A percentile compares a stretch with the other conserved stretches of the same genome.
Conservation (phyloP, 106 monocot species). For the Vanilla planifolia region DNA sequence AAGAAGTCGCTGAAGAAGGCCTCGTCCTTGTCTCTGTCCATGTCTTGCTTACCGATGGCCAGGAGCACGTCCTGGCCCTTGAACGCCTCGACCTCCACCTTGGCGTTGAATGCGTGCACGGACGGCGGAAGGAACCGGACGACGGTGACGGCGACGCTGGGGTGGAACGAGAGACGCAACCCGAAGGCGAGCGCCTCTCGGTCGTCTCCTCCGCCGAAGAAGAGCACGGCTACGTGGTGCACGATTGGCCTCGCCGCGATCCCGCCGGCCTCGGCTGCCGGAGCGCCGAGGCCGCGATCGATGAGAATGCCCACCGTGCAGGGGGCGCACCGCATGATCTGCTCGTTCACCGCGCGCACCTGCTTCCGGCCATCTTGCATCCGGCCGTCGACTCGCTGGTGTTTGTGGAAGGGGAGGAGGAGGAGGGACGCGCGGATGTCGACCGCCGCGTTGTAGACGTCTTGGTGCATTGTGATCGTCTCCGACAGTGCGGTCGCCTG, state of each 20-base stretch:
- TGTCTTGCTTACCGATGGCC: no score
- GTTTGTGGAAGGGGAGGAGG: conserved; percentile 70
- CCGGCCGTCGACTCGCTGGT: conserved; percentile 17
- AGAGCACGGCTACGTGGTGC: conserved; percentile 12
- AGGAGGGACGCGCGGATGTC: conserved; percentile 37
- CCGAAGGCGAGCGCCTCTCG: conserved; percentile 20
- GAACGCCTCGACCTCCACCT: no score
- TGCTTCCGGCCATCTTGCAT: conserved; percentile 43
- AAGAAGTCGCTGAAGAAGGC: neutral
- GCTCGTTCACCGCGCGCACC: conserved; percentile 55
- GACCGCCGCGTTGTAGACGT: conserved; percentile 49
- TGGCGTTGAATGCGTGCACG: neutral
- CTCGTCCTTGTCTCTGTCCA: neutral
- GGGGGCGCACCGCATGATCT: conserved; percentile 48
- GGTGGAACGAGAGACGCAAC: conserved; percentile 16
- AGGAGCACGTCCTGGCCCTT: no score
- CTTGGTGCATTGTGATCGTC: conserved; percentile 49
- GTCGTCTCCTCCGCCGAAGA: conserved; percentile 29
- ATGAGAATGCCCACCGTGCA: conserved; percentile 72
- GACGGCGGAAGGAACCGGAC: neutral
- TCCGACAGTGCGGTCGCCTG: conserved; percentile 62
- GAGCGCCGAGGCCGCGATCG: conserved; percentile 37
- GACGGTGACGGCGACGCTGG: conserved; percentile 5
- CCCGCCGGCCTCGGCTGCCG: no score
- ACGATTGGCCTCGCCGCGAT: conserved; percentile 13